These are phyloP conservation scores for Aspergillus pseudoviridinutans DNA, from an alignment of 2,329 filamentous ascomycete species.

Conservation along the genomic window DNA sequence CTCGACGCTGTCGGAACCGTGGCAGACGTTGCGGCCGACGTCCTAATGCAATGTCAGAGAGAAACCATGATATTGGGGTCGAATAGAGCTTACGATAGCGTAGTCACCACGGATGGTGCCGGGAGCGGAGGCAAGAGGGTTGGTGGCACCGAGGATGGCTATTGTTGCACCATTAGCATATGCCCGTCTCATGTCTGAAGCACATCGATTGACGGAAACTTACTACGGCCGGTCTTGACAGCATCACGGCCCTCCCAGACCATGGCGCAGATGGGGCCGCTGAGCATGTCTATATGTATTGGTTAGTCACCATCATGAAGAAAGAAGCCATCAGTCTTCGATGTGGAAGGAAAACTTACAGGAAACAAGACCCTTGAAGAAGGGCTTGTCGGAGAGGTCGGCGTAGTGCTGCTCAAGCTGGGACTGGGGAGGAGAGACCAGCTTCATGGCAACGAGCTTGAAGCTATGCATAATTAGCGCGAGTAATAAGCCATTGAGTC, in stretches of 20 bases:
- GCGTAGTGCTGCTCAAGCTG: conserved; percentile 98
- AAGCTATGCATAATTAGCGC: conserved; percentile 55
- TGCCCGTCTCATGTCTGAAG: background rate
- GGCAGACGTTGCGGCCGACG: conserved; percentile 98
- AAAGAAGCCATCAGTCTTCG: background rate
- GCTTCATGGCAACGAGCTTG: conserved; percentile 99
- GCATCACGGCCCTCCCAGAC: conserved; percentile 99
- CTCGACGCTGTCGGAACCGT: conserved; percentile 98
- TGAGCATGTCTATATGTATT: conserved; percentile 74
- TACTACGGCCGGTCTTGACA: conserved; percentile 96
- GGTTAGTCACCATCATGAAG: conserved; percentile 14
- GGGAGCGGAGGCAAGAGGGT: conserved; percentile 88
- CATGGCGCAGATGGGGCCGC: conserved; percentile 97
- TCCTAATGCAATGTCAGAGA: conserved; percentile 44
- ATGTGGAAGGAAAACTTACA: conserved; percentile 56
- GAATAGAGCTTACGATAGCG: conserved; percentile 58
- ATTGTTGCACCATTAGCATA: conserved; percentile 12
- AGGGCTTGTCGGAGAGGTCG: conserved; percentile 89
- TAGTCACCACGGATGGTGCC: conserved; percentile 97
- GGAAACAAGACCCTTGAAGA: conserved; percentile 90
- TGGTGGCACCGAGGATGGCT: conserved; percentile 97
- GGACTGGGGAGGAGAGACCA: conserved; percentile 79
- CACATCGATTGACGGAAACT: conserved; percentile 33
- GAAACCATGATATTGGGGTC: background rate
- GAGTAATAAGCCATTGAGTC: background rate